Percentiles rank a stretch among this genome's conserved stretches.
These are phyloP conservation scores for Naematelia encephala DNA, from an alignment of 768 basidiomycete genomes.

Conservation along the genomic window DNA sequence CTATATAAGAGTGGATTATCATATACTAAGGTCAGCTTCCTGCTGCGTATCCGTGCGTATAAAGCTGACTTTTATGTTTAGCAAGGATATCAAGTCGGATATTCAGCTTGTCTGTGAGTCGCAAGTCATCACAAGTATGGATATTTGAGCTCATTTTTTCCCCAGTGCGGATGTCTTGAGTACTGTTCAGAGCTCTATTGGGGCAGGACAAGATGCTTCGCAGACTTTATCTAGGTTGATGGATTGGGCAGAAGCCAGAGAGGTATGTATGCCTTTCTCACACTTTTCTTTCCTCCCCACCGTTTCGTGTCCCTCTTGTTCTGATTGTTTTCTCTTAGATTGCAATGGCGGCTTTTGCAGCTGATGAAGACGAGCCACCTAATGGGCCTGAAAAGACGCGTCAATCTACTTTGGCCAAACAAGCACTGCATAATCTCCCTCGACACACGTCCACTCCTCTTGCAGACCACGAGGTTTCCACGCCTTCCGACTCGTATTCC, in stretches of 20 bases:
- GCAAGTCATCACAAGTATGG: too few relatives aligned
- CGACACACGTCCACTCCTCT: neutral
- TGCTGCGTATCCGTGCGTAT: neutral
- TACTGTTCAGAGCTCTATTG: constrained; percentile 38
- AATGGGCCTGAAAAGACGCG: neutral
- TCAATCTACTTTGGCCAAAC: neutral
- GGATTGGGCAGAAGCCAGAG: constrained; percentile 46
- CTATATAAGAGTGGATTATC: constrained; percentile 39
- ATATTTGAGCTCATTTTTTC: too few relatives aligned
- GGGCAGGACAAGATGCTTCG: constrained; percentile 32
- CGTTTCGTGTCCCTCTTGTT: too few relatives aligned
- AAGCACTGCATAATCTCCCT: neutral
- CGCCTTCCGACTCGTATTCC: neutral
- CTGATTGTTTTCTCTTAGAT: constrained; percentile 18
- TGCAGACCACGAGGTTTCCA: neutral
- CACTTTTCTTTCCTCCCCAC: neutral
- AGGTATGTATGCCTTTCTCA: constrained; percentile 23
- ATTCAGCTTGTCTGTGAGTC: constrained; percentile 37
- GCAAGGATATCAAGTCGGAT: constrained; percentile 45
- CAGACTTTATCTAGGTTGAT: constrained; percentile 36
- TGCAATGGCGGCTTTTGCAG: constrained; percentile 44
- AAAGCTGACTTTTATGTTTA: constrained; percentile 17
- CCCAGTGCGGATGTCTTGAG: constrained; percentile 42
- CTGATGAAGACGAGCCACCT: constrained; percentile 29
- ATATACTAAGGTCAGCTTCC: constrained; percentile 42